Evolutionary conservation across 495 filamentous ascomycete genomes (phyloP), one percentile per base, ranked within the genome.

Genomic region (Penicillium maclennaniae): DNA sequence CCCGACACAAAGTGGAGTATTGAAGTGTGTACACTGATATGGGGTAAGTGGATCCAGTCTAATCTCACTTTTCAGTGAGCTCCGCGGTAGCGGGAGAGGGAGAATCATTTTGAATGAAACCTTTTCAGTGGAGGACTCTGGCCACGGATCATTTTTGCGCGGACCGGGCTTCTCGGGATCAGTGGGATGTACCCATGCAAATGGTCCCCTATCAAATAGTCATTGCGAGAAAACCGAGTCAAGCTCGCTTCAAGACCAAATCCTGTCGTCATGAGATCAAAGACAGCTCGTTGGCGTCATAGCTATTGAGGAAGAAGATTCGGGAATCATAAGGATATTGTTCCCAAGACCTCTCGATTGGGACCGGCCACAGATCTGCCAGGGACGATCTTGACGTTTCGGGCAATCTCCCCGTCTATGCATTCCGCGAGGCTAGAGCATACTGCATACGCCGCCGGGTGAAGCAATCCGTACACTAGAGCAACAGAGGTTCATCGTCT

Each of bases 321-420:
- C 1, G 10, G 27, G 31, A 54, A 38, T 49, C 51, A 61, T 19
- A 54, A 46, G 57, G 54, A 53, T 31, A 56, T 56, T 47, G 54
- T 53, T 47, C 59, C 52, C 60, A 45, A 63, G 41, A 34, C 43
- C 43, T 31, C 40, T 53, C 50, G 58, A 64, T 66, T 55, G 58
- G 53, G 51, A 16, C 37, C 31, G 25, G 49, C 41, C 37, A 43
- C 47, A 53, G 61, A 51, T 49, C 47, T 43, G 25, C 56, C 52
- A 58, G 49, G 43, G 56, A 58, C 54, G 61, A 67, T 65, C 58
- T 53, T 14, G 46, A 16, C 44, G 27, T 34, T 67, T 65, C 51
- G 55, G 61, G 63, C 10, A 65, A 64, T 62, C 58, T 62, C 38
- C 56, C 63, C 63, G 63, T 58, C 40, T 37, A 10, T 67, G 63